phyloP scores from a whole-genome alignment of 106 monocot genomes.

The Dioscorea zingiberensis region DNA sequence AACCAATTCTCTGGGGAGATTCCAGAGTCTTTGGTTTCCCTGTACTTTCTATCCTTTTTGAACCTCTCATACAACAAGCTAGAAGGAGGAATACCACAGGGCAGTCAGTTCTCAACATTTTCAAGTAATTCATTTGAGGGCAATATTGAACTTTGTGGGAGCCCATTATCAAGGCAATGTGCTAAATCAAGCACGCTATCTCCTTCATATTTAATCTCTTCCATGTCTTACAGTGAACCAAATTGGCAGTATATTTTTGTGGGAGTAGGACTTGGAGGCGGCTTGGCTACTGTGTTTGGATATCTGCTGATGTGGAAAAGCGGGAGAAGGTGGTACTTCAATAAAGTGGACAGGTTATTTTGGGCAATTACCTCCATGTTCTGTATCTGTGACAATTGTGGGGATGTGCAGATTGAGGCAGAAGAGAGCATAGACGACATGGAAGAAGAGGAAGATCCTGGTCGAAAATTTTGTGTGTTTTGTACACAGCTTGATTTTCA shows the following conservation, averaged over 20 bases:
- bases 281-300: conserved; percentile 17
- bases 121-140: conserved; percentile 29
- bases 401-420: too few relatives aligned
- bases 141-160: conserved; percentile 55
- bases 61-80: conserved; percentile 61
- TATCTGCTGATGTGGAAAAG: too few relatives aligned
- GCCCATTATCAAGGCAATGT: conserved; percentile 34
- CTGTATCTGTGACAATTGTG: too few relatives aligned
- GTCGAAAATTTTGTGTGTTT: too few relatives aligned
- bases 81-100: conserved; percentile 41
- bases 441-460: too few relatives aligned
- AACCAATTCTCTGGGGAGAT: conserved; percentile 59
- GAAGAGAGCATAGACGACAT: too few relatives aligned
- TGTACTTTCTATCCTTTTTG: conserved; percentile 57
- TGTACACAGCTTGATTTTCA: too few relatives aligned
- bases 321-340: too few relatives aligned
- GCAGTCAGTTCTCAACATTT: conserved; percentile 42
- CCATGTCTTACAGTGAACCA: neutral
- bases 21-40: conserved; percentile 23
- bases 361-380: too few relatives aligned
- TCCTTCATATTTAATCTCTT: neutral
- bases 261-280: conserved; percentile 51
- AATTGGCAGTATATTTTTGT: conserved; percentile 24
- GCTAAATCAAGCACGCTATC: neutral
- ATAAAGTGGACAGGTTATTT: too few relatives aligned